Evolutionary conservation across 176 grass and related monocot genomes (phyloP).

Genomic region (Lolium perenne): DNA sequence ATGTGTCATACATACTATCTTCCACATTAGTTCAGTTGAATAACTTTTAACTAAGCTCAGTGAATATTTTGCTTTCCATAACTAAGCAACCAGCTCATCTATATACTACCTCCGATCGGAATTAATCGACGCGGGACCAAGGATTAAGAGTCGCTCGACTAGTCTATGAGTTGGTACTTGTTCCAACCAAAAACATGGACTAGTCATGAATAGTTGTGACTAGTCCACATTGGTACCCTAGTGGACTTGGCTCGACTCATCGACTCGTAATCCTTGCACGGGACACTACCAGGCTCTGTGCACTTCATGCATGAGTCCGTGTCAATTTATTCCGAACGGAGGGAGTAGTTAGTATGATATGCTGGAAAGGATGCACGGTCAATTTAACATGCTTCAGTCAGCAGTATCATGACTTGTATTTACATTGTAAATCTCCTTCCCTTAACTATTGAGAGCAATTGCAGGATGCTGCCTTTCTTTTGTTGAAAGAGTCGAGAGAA

Average conservation of each 20-base stretch:
- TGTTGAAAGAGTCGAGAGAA: conserved; percentile 94
- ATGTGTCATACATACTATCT: conserved; percentile 13
- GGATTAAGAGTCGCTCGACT: no score
- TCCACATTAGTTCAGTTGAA: conserved; percentile 35
- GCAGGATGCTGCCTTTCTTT: conserved; percentile 94
- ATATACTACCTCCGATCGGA: not conserved
- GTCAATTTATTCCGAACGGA: no score
- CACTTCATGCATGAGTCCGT: no score
- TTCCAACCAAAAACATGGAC: no score
- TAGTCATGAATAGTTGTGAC: no score
- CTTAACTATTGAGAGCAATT: conserved; percentile 46
- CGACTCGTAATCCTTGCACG: no score
- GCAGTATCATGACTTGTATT: conserved; percentile 22
- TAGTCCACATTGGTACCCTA: no score
- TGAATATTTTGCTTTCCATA: conserved; percentile 34
- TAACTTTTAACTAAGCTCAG: conserved; percentile 16
- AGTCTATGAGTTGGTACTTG: no score
- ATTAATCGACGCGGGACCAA: no score
- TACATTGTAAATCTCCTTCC: conserved; percentile 5
- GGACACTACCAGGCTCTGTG: no score
- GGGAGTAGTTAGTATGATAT: conserved; percentile 6
- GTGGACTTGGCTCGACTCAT: no score
- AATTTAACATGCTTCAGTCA: conserved; percentile 24
- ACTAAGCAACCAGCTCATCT: conserved; percentile 31
- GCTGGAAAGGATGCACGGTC: conserved; percentile 8